These are phyloP conservation scores for Fusarium compactum DNA, from an alignment of 2,329 filamentous ascomycete species.

Conservation along the genomic window DNA sequence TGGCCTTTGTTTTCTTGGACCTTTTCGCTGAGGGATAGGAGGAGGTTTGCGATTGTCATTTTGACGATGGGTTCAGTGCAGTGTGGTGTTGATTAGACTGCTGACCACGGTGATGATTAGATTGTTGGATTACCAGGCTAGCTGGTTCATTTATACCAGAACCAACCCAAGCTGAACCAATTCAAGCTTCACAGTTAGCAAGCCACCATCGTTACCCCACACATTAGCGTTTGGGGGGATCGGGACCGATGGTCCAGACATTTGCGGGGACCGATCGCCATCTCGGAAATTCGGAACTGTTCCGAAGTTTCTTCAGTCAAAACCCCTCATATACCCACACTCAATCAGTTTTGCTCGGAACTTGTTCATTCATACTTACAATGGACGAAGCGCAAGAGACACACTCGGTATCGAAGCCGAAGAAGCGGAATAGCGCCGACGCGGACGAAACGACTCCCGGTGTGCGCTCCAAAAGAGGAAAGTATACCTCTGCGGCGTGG, in stretches of 20 bases:
- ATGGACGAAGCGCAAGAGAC: background rate
- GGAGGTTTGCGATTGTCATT: conserved; percentile 47
- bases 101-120: background rate
- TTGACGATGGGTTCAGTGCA: background rate
- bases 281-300: conserved; percentile 37
- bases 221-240: background rate
- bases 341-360: conserved; percentile 16
- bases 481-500: conserved; percentile 55
- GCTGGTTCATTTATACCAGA: background rate
- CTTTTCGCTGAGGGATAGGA: conserved; percentile 37
- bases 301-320: conserved; percentile 17
- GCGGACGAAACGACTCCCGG: conserved; percentile 1
- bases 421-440: conserved; percentile 32
- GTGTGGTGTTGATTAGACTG: background rate
- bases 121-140: background rate
- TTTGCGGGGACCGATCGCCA: background rate
- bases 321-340: background rate
- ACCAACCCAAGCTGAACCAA: background rate
- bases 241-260: background rate
- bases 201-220: background rate
- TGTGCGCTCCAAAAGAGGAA: conserved; percentile 50
- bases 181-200: background rate
- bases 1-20: conserved; percentile 42
- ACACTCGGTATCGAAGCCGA: conserved; percentile 15
- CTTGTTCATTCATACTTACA: background rate